Conservation (phyloP, 1,284 basidiomycete species). For the Cutaneotrichosporon dermatis region DNA sequence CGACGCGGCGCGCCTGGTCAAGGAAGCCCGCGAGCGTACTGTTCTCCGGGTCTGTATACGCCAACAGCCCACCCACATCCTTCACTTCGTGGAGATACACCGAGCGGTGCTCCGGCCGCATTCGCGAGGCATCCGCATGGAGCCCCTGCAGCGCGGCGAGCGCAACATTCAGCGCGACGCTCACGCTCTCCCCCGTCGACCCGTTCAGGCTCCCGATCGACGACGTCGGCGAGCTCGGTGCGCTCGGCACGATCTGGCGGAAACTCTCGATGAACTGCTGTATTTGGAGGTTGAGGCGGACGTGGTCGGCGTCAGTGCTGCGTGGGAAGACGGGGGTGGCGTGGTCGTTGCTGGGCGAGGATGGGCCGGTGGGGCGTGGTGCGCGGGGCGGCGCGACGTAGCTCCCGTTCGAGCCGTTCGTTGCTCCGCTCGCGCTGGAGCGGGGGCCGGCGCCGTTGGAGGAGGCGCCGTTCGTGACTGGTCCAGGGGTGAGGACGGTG, state of each 20-base stretch:
- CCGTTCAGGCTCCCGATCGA: slow-evolving; percentile 26
- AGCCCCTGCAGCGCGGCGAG: slow-evolving; percentile 34
- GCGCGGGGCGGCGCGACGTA: background rate
- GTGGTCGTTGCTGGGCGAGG: background rate
- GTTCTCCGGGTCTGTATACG: slow-evolving; percentile 45
- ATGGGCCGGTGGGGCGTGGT: too few relatives aligned
- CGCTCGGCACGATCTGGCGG: slow-evolving; percentile 24
- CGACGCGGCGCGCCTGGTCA: slow-evolving; percentile 40
- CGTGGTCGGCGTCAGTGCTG: slow-evolving; percentile 33
- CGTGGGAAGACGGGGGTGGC: slow-evolving; percentile 27
- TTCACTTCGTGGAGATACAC: slow-evolving; percentile 45
- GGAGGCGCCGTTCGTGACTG: background rate
- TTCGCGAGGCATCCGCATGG: slow-evolving; percentile 38
- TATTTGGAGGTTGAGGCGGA: slow-evolving; percentile 44
- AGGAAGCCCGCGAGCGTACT: slow-evolving; percentile 44
- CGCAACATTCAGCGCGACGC: slow-evolving; percentile 26
- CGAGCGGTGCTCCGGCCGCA: slow-evolving; percentile 34
- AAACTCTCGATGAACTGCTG: slow-evolving; percentile 43
- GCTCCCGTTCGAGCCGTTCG: background rate
- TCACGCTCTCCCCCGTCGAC: background rate
- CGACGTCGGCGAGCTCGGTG: slow-evolving; percentile 27
- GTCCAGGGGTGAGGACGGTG: slow-evolving; percentile 22
- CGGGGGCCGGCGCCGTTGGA: background rate
- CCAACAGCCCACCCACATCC: slow-evolving; percentile 45
- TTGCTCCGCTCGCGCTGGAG: background rate